Evolutionary conservation across 2,329 filamentous ascomycete species (phyloP), one percentile per base, ranked within the genome.

Genomic region (Trichoderma polysporum): DNA sequence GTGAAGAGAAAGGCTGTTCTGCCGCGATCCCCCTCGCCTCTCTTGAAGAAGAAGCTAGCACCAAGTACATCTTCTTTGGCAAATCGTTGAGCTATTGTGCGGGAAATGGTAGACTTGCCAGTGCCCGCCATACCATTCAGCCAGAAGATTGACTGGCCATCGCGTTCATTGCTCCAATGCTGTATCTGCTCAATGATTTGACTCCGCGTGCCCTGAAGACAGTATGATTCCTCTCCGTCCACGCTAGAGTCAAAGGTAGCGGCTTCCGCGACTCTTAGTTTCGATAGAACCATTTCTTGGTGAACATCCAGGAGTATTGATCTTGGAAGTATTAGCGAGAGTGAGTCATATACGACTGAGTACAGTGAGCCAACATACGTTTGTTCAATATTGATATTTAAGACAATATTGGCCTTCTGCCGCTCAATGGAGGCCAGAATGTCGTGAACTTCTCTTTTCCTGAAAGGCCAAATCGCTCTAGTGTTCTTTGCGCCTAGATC

Each of bases 41-140:
- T 77, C 61, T 80, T 81, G 72, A 84, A 84, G 73, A 83, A 82
- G 69, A 83, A 83, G 62, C 76, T 80, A 1, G 76, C 77, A 22
- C 73, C 76, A 17, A 80, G 74, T 3, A 35, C 19, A 5, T 33
- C 29, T 1, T 49, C 45, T 0, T 47, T 19, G 4, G 54, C 54
- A 27, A 19, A 75, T 69, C 6, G 27, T 7, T 41, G 49, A 3
- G 69, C 66, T 2, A 79, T 19, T 2, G 77, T 78, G 0, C 74
- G 76, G 4, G 76, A 74, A 8, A 81, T 76, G 6, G 78, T 81
- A 0, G 79, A 81, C 49, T 80, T 81, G 0, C 79, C 78, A 0
- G 76, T 80, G 0, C 78, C 78, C 12, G 77, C 78, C 73, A 78
- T 78, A 6, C 77, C 78, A 12, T 75, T 76, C 0, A 81, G 71